Conservation (phyloP, 768 basidiomycete genomes). For the Macrolepiota dolichaula region DNA sequence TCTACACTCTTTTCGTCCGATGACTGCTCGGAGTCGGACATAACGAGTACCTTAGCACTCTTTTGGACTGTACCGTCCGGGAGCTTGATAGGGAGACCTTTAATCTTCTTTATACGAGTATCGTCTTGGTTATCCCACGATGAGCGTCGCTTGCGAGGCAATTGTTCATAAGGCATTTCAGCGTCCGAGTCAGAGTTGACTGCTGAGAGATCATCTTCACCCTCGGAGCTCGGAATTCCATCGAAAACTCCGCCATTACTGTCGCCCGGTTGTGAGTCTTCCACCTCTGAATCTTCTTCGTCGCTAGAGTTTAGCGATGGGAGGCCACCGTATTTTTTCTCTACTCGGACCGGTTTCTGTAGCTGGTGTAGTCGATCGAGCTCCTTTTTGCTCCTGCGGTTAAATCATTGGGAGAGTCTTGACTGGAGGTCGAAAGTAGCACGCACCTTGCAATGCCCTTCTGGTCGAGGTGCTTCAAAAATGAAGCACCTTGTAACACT, state of each 20-base stretch:
- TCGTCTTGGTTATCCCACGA: constrained; percentile 41
- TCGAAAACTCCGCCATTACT: constrained; percentile 27
- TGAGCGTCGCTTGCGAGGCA: constrained; percentile 49
- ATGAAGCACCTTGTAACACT: constrained; percentile 60
- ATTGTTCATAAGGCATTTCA: constrained; percentile 74
- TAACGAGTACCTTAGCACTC: constrained; percentile 35
- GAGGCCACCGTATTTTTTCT: constrained; percentile 50
- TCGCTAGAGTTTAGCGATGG: constrained; percentile 69
- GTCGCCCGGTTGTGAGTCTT: constrained; percentile 40
- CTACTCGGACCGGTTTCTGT: constrained; percentile 50
- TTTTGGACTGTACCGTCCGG: constrained; percentile 69
- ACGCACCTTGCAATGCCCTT: constrained; percentile 78
- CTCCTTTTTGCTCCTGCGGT: constrained; percentile 78
- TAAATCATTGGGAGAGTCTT: not conserved
- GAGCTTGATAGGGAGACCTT: constrained; percentile 83
- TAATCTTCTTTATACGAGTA: constrained; percentile 28
- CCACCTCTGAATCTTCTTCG: constrained; percentile 33
- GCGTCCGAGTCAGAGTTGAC: constrained; percentile 48
- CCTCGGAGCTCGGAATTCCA: constrained; percentile 22
- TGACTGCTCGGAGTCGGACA: constrained; percentile 17
- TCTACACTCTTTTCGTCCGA: constrained; percentile 29
- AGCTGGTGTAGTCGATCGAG: constrained; percentile 67
- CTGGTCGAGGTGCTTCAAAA: constrained; percentile 70
- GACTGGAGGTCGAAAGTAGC: not conserved
- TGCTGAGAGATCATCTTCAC: constrained; percentile 34